Base-by-base conservation (phyloP, 495 filamentous ascomycete species). In the Talaromyces proteolyticus region DNA sequence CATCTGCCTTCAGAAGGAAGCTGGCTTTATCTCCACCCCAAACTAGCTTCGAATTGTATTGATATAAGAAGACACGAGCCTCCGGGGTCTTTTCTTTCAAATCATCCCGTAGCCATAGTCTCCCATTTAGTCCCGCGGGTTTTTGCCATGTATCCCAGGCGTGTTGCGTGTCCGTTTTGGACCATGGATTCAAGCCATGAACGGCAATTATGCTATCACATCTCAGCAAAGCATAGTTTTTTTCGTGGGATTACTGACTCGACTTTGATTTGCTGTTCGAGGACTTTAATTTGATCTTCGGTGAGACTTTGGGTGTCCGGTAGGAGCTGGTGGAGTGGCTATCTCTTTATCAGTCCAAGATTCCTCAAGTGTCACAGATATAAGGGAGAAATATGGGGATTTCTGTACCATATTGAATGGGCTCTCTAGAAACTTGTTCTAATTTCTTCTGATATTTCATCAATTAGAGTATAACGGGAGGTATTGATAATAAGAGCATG, bases 101-200 rank as follows among this genome's bases (percentile, higher is more conserved):
- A 37, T 62, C 65, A 18, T 75, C 70, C 21, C 41, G 55, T 6
- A 67, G 69, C 70, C 71, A 73, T 44, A 72, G 72, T 3, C 53
- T 65, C 12, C 62, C 57, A 59, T 68, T 66, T 22, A 49, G 48
- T 47, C 65, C 60, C 3, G 57, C 67, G 6, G 26, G 26, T 12
- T 29, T 29, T 29, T 12, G 26, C 70, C 68, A 73, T 40, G 70
- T 73, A 25, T 69, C 46, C 40, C 67, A 67, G 19, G 70, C 63
- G 42, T 70, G 67, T 38, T 70, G 65, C 5, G 5, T 12, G 5
- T 29, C 26, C 12, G 26, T 48, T 60, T 58, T 19, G 57, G 62
- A 36, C 64, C 67, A 21, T 59, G 64, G 64, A 26, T 70, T 70
- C 17, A 70, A 56, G 1, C 67, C 67, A 40, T 68, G 67, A 14